Evolutionary conservation across 2,329 filamentous ascomycete species (phyloP), one percentile per base, ranked within the genome.

Genomic region (Volutella citrinella): DNA sequence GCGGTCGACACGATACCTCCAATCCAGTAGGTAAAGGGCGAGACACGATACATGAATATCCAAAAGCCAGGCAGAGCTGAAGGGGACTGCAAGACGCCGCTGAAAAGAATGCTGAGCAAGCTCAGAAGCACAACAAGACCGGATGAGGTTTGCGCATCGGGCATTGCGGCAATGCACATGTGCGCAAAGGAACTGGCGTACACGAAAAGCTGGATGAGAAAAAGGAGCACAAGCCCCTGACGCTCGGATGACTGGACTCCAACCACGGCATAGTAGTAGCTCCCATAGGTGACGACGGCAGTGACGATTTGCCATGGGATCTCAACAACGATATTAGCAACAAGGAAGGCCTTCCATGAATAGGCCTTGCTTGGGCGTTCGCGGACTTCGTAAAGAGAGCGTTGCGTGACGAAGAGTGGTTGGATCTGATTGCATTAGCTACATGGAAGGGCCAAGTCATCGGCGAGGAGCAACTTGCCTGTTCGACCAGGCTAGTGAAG

Each of bases 11-110:
- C 68, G 64, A 87, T 80, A 11, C 76, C 80, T 1, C 73, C 69
- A 38, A 87, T 76, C 59, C 70, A 70, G 51, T 84, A 82, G 0
- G 78, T 82, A 40, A 84, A 78, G 0, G 79, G 80, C 0, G 72
- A 76, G 8, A 78, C 63, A 20, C 76, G 69, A 57, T 84, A 84
- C 75, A 85, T 82, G 64, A 82, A 85, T 36, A 76, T 75, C 82
- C 82, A 87, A 65, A 86, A 85, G 2, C 71, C 66, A 0, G 82
- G 81, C 5, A 86, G 64, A 1, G 66, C 64, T 4, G 47, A 38
- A 0, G 77, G 72, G 0, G 68, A 52, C 36, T 78, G 74, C 34
- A 84, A 62, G 11, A 84, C 78, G 55, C 78, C 66, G 45, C 72
- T 75, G 64, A 80, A 80, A 35, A 74, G 67, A 35, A 77, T 56